These are phyloP conservation scores for Stemphylium beticola DNA, from an alignment of 2,329 filamentous ascomycete species.

Conservation along the genomic window DNA sequence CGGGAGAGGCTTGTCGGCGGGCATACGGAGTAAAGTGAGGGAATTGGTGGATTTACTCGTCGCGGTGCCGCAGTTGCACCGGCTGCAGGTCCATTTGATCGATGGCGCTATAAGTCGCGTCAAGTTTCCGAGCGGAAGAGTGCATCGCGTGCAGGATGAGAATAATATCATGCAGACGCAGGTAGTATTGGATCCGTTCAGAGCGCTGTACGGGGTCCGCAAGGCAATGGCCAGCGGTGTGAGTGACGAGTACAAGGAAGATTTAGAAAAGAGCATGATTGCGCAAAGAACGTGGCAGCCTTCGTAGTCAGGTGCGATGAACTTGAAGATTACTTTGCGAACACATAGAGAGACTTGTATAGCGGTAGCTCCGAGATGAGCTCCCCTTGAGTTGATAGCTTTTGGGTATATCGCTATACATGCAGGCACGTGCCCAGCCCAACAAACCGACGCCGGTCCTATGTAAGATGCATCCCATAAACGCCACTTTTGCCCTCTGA, in stretches of 20 bases:
- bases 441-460: conserved; percentile 12
- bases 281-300: conserved; percentile 16
- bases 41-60: conserved; percentile 50
- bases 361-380: conserved; percentile 7
- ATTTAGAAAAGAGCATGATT: conserved; percentile 44
- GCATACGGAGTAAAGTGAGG: conserved; percentile 50
- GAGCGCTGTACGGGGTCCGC: conserved; percentile 44
- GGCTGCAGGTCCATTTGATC: conserved; percentile 41
- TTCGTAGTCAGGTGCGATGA: background rate
- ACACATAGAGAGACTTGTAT: background rate
- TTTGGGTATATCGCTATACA: conserved; percentile 32
- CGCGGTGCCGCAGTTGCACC: conserved; percentile 28
- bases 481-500: conserved; percentile 22
- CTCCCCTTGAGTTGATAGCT: conserved; percentile 24
- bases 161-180: conserved; percentile 47
- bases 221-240: conserved; percentile 50
- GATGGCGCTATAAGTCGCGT: conserved; percentile 37
- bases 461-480: conserved; percentile 15
- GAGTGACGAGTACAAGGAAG: conserved; percentile 45
- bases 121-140: conserved; percentile 38
- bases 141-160: conserved; percentile 44
- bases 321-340: background rate
- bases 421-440: conserved; percentile 7
- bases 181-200: conserved; percentile 52
- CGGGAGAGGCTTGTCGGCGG: conserved; percentile 52